A percentile compares a stretch with the other conserved stretches of the same genome.
Conservation (phyloP, 2,329 filamentous ascomycete genomes). For the Hortaea werneckii region DNA sequence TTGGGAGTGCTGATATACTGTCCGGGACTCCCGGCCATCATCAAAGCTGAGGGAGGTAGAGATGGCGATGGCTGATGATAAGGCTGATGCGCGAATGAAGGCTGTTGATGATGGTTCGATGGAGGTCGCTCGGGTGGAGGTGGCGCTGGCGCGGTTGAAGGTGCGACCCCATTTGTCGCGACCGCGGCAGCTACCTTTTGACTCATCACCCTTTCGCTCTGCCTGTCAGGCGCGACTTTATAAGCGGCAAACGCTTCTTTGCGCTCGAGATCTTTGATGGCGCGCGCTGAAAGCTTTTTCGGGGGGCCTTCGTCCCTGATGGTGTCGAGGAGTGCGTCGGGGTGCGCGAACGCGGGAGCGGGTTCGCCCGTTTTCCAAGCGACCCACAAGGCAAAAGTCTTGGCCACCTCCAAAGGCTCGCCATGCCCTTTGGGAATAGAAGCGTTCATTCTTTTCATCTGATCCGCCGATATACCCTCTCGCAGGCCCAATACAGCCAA, state of each 20-base stretch:
- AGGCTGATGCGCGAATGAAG: slow-evolving; percentile 14
- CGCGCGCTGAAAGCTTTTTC: slow-evolving; percentile 46
- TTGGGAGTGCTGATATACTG: slow-evolving; percentile 41
- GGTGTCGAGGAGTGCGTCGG: slow-evolving; percentile 44
- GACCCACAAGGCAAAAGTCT: slow-evolving; percentile 54
- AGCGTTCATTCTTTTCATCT: slow-evolving; percentile 48
- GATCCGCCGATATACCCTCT: slow-evolving; percentile 49
- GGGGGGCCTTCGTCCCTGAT: slow-evolving; percentile 37
- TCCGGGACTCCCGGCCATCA: slow-evolving; percentile 18
- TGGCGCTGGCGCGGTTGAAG: slow-evolving; percentile 9
- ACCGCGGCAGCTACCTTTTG: slow-evolving; percentile 10
- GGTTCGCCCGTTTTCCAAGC: slow-evolving; percentile 57
- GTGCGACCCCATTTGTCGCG: slow-evolving; percentile 4
- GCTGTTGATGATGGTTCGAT: slow-evolving; percentile 24
- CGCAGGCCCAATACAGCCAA: slow-evolving; percentile 51
- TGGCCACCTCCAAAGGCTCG: slow-evolving; percentile 50
- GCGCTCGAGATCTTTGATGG: slow-evolving; percentile 46
- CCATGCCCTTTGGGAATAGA: slow-evolving; percentile 54
- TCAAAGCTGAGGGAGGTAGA: slow-evolving; percentile 13
- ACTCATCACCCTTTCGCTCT: slow-evolving; percentile 31
- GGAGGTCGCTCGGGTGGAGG: slow-evolving; percentile 6
- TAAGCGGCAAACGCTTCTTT: slow-evolving; percentile 38
- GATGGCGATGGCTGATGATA: slow-evolving; percentile 8
- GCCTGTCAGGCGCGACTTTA: slow-evolving; percentile 34
- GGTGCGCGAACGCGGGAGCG: slow-evolving; percentile 52